Evolutionary conservation across 441 rosid genomes (phyloP), one percentile per base, ranked within the genome.

Genomic region (Eruca vesicaria): DNA sequence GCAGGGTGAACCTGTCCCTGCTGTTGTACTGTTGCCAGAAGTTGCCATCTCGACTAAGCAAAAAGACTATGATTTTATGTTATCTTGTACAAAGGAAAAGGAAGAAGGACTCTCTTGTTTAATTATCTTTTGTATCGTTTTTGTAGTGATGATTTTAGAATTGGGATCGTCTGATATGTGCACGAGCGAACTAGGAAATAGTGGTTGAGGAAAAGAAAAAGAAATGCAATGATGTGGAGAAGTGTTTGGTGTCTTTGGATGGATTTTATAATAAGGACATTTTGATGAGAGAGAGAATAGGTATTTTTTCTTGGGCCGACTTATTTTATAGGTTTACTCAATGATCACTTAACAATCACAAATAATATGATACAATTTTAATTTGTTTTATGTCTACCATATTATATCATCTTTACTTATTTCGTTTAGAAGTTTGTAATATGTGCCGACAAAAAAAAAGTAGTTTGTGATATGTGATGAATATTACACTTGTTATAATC

Each of bases 121-220:
- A 11, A 18, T 55, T 52, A 6, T 26, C 8, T 52, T 60, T 7
- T 36, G 1, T 33, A 6, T 3, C 16, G 18, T 12, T 38, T 63
- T 41, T 55, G 20, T 41, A 70, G 82, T 26, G 53, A 63, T 38
- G 65, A 66, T 77, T 55, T 76, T 63, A 26, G 77, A 66, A 33
- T 74, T 53, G 74, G 82, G 78, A 73, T 74, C 31, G 29, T 58
- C 16, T 67, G 61, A 53, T 50, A 79, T 69, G 82, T 89, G 74
- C 96, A 87, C 93, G 98, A 86, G 89, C 66, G 81, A 73, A 85
- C 85, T 86, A 77, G 96, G 86, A 86, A 87, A 83, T 81, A 89
- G 86, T 85, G 89, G 83, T 65, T 62, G 73, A 50, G 53, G 72
- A 70, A 69, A 77, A 26, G 45, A 81, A 38, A 36, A 9, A 33